Conservation (phyloP, 306 rosid genomes). For the Trichosanthes cucumerina region DNA sequence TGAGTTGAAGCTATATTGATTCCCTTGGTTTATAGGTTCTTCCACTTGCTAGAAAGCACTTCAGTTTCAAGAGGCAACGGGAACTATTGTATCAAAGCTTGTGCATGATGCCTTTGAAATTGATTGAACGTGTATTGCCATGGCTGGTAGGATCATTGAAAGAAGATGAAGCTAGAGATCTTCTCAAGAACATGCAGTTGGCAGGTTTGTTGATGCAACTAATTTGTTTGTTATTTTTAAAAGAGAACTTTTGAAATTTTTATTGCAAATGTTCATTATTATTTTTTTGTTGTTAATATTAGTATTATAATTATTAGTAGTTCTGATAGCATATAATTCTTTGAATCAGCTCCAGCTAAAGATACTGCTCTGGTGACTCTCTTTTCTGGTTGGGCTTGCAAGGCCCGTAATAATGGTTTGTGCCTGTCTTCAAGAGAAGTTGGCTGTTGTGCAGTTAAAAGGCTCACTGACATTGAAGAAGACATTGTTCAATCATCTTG, state of each 20-base stretch:
- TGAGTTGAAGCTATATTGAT: constrained; percentile 12
- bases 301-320: too few relatives aligned
- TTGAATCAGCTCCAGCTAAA: constrained; percentile 68
- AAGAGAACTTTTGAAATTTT: neutral
- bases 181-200: constrained; percentile 74
- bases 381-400: constrained; percentile 97
- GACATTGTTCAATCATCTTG: constrained; percentile 37
- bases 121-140: constrained; percentile 88
- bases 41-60: constrained; percentile 92
- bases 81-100: constrained; percentile 84
- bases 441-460: constrained; percentile 75
- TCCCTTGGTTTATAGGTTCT: constrained; percentile 62
- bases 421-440: constrained; percentile 66
- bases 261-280: neutral
- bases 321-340: constrained; percentile 13
- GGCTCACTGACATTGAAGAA: constrained; percentile 63
- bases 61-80: constrained; percentile 75
- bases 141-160: constrained; percentile 79
- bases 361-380: constrained; percentile 93
- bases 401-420: constrained; percentile 81
- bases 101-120: constrained; percentile 93
- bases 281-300: neutral
- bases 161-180: constrained; percentile 60
- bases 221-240: constrained; percentile 14
- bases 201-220: constrained; percentile 60